Evolutionary conservation across 1,139 yeast genomes (phyloP).

Genomic region (Pichia sp.): DNA sequence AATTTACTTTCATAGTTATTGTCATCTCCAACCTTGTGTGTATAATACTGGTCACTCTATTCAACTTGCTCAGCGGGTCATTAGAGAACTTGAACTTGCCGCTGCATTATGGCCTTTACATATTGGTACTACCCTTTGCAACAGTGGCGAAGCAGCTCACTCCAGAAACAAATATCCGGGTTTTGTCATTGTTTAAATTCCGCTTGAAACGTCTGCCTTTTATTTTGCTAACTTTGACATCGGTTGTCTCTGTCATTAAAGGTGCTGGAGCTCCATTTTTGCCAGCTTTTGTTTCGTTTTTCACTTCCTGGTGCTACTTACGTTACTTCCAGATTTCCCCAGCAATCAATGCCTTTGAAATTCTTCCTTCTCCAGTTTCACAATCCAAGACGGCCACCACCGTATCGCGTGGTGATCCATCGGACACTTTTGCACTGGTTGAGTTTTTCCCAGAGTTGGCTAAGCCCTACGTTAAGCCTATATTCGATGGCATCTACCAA

Average conservation of each 20-base stretch:
- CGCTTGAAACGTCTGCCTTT: constrained; percentile 75
- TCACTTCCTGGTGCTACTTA: constrained; percentile 68
- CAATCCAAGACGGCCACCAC: constrained; percentile 7
- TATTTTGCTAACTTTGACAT: constrained; percentile 45
- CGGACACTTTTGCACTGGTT: constrained; percentile 79
- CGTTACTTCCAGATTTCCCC: constrained; percentile 62
- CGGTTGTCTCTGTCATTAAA: constrained; percentile 42
- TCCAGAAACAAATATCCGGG: constrained; percentile 78
- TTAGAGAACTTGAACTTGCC: constrained; percentile 34
- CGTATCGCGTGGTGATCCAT: constrained; percentile 67
- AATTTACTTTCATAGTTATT: constrained; percentile 57
- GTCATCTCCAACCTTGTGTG: constrained; percentile 56
- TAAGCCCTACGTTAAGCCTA: constrained; percentile 49
- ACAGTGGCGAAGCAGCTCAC: constrained; percentile 85
- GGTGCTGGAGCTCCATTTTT: constrained; percentile 47
- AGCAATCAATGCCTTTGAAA: constrained; percentile 20
- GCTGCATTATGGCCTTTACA: constrained; percentile 58
- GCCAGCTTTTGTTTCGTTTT: constrained; percentile 67
- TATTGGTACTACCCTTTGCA: constrained; percentile 68
- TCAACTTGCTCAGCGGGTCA: constrained; percentile 34
- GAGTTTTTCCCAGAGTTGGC: constrained; percentile 71
- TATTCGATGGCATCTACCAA: constrained; percentile 54
- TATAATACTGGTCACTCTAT: constrained; percentile 34
- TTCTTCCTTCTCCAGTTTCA: constrained; percentile 26
- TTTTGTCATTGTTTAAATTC: constrained; percentile 63